Base-by-base conservation (phyloP, 2,329 filamentous ascomycete species). In the Geoglossum cookeanum region DNA sequence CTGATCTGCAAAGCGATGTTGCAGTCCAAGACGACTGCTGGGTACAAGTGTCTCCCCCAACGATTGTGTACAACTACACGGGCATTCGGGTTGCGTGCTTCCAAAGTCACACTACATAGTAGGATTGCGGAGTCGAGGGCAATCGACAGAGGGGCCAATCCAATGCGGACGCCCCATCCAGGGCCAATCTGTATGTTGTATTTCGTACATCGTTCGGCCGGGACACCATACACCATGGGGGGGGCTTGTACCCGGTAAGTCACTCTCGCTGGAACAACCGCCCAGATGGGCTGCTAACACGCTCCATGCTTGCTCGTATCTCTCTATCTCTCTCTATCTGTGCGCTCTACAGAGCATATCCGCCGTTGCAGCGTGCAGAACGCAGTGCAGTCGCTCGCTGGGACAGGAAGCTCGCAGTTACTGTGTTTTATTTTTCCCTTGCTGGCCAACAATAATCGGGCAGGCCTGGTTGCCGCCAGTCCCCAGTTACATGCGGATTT, bases 111-210 rank as follows among this genome's bases (percentile, higher is more conserved):
- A 52, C 48, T 52, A 33, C 48, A 52, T 7, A 32, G 27, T 52
- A 33, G 48, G 29, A 52, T 52, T 52, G 48, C 48, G 48, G 27
- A 52, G 22, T 52, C 48, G 48, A 52, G 45, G 44, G 45, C 45
- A 49, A 30, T 52, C 48, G 32, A 30, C 22, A 9, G 48, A 52
- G 48, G 11, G 27, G 9, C 6, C 33, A 37, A 37, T 37, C 33
- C 33, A 37, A 37, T 37, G 7, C 11, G 33, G 33, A 37, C 11
- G 6, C 33, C 33, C 33, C 11, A 37, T 11, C 11, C 33, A 11
- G 33, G 11, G 33, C 33, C 33, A 37, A 37, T 37, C 33, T 37
- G 11, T 11, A 22, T 22, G 22, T 37, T 37, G 35, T 7, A 37
- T 7, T 7, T 7, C 35, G 35, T 37, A 42, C 8, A 42, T 42